These are phyloP conservation scores for Lojkania enalia DNA, from an alignment of 2,329 filamentous ascomycete genomes.

Conservation along the genomic window DNA sequence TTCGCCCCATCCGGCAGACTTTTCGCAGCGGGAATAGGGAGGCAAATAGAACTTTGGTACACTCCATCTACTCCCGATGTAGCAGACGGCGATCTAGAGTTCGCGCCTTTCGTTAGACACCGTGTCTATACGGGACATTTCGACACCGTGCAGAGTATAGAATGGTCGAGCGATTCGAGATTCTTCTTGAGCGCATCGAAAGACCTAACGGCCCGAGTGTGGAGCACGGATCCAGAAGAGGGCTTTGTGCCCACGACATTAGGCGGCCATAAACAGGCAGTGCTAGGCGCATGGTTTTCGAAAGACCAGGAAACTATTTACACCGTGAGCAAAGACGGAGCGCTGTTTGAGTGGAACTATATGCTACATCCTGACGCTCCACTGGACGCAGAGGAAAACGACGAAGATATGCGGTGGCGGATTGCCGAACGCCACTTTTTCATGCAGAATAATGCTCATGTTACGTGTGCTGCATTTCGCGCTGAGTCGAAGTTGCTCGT, in stretches of 20 bases:
- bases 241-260: slow-evolving; percentile 88
- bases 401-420: slow-evolving; percentile 79
- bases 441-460: slow-evolving; percentile 83
- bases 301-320: slow-evolving; percentile 94
- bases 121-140: slow-evolving; percentile 86
- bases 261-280: slow-evolving; percentile 85
- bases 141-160: slow-evolving; percentile 80
- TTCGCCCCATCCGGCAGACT: slow-evolving; percentile 91
- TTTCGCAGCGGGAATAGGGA: slow-evolving; percentile 85
- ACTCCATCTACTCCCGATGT: slow-evolving; percentile 87
- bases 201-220: slow-evolving; percentile 90
- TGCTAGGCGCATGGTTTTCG: slow-evolving; percentile 96
- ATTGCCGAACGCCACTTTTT: slow-evolving; percentile 93
- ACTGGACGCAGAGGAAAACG: slow-evolving; percentile 59
- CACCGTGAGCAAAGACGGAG: slow-evolving; percentile 96
- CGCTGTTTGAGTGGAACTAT: slow-evolving; percentile 92
- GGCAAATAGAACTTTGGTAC: slow-evolving; percentile 93
- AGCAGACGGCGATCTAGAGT: slow-evolving; percentile 84
- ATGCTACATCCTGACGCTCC: slow-evolving; percentile 61
- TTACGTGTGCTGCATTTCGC: slow-evolving; percentile 91
- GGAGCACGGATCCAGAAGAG: slow-evolving; percentile 86
- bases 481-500: slow-evolving; percentile 88
- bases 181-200: slow-evolving; percentile 94
- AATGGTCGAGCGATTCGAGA: slow-evolving; percentile 94
- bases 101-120: slow-evolving; percentile 90